Conservation (phyloP, 768 basidiomycete species). For the Podaxis rugospora region DNA sequence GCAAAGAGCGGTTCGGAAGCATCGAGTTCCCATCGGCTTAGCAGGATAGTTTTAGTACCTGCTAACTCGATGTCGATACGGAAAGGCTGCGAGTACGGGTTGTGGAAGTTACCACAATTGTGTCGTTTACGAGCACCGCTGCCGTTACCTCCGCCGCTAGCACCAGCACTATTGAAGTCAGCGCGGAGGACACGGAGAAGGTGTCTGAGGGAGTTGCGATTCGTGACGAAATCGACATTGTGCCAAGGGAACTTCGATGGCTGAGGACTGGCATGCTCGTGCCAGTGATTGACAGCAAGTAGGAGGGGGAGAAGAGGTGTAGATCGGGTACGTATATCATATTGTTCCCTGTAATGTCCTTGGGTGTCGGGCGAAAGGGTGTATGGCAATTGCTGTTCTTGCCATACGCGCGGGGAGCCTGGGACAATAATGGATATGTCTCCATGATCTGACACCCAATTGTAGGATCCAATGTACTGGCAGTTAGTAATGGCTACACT, state of each 20-base stretch:
- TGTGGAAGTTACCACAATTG: not conserved
- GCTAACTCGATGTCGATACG: conserved; percentile 59
- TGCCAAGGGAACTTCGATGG: conserved; percentile 25
- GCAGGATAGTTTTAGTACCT: conserved; percentile 46
- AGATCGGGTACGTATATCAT: conserved; percentile 5
- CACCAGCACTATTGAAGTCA: conserved; percentile 4
- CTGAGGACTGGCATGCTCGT: not conserved
- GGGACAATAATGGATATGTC: conserved; percentile 51
- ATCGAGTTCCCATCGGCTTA: conserved; percentile 45
- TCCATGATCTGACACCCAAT: conserved; percentile 37
- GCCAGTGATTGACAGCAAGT: conserved; percentile 11
- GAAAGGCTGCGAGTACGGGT: conserved; percentile 26
- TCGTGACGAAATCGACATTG: conserved; percentile 41
- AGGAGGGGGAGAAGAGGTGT: conserved; percentile 10
- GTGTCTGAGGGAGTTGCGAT: conserved; percentile 57
- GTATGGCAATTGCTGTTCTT: conserved; percentile 1
- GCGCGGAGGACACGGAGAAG: conserved; percentile 44
- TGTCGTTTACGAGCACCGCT: not conserved
- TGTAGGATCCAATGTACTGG: conserved; percentile 50
- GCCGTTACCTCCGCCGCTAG: conserved; percentile 17
- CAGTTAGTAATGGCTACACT: conserved; percentile 32
- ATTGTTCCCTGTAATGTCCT: conserved; percentile 7
- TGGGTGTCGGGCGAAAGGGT: not conserved
- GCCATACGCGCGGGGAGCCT: conserved; percentile 20
- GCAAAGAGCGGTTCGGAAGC: conserved; percentile 24